phyloP scores from a whole-genome alignment of 768 basidiomycete genomes.

The Trametes punicea region DNA sequence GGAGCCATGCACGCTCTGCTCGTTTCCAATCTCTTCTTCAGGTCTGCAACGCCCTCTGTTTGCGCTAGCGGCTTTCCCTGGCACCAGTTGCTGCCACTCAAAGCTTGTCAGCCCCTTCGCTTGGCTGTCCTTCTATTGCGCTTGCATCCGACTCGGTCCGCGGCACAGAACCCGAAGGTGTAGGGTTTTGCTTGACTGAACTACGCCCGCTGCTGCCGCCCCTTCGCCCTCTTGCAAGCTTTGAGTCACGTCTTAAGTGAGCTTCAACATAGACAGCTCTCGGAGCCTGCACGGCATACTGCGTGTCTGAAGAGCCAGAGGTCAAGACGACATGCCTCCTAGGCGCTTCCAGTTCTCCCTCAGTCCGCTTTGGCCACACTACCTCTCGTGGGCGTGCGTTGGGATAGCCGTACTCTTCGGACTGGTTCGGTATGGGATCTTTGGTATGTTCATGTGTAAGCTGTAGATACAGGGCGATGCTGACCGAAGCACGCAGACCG shows the following conservation, averaged over 20 bases:
- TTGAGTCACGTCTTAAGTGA: no score
- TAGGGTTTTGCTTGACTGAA: neutral
- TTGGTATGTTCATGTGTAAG: constrained; percentile 36
- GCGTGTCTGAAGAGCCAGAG: neutral
- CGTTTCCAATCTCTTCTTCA: no score
- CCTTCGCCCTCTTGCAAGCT: no score
- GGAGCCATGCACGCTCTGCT: no score
- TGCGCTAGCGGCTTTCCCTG: no score
- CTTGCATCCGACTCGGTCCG: neutral
- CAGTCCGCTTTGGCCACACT: constrained; percentile 49
- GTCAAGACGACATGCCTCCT: constrained; percentile 23
- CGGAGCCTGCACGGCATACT: no score
- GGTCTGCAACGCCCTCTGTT: no score
- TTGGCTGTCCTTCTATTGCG: no score
- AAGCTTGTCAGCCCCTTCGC: no score
- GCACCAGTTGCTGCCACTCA: no score
- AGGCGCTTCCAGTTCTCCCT: constrained; percentile 27
- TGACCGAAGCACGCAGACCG: constrained; percentile 45
- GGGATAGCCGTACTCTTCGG: constrained; percentile 43
- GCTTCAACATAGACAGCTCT: no score
- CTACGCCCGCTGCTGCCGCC: neutral
- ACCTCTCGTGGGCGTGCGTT: constrained; percentile 38
- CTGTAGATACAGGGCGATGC: neutral
- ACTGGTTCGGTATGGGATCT: constrained; percentile 38
- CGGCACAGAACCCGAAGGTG: constrained; percentile 1